A percentile compares a stretch with the other conserved stretches of the same genome.
These are phyloP conservation scores for Camellia japonica DNA, from an alignment of 148 eudicot genomes.

Conservation along the genomic window DNA sequence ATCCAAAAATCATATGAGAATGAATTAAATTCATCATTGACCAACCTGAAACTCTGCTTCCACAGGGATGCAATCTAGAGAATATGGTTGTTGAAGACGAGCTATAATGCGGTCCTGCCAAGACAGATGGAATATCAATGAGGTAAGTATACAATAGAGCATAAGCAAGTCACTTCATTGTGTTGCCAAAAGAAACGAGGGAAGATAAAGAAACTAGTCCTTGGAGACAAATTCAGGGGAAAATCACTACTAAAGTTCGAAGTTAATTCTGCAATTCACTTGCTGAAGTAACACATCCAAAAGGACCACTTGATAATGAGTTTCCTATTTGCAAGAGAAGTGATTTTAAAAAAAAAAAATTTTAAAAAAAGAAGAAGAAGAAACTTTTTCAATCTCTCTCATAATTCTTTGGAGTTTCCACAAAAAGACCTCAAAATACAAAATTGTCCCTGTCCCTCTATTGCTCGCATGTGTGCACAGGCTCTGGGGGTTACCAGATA, in stretches of 20 bases:
- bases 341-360: not conserved
- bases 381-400: not conserved
- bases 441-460: not conserved
- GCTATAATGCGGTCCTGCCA: conserved; percentile 93
- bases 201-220: not conserved
- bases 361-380: too few species aligned
- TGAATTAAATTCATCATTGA: not conserved
- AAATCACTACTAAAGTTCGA: not conserved
- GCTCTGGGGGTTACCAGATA: not conserved
- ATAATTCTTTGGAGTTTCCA: not conserved
- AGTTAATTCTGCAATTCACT: not conserved
- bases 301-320: not conserved
- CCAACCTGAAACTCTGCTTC: conserved; percentile 98
- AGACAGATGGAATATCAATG: not conserved
- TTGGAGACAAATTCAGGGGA: not conserved
- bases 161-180: not conserved
- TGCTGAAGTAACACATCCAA: not conserved
- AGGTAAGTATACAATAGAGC: not conserved
- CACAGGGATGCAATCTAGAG: conserved; percentile 96
- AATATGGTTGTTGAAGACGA: conserved; percentile 98
- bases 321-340: not conserved
- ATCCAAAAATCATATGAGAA: not conserved
- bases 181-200: not conserved
- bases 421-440: not conserved
- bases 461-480: not conserved